Evolutionary conservation across 495 filamentous ascomycete genomes (phyloP).

Genomic region (Durotheca rogersii): DNA sequence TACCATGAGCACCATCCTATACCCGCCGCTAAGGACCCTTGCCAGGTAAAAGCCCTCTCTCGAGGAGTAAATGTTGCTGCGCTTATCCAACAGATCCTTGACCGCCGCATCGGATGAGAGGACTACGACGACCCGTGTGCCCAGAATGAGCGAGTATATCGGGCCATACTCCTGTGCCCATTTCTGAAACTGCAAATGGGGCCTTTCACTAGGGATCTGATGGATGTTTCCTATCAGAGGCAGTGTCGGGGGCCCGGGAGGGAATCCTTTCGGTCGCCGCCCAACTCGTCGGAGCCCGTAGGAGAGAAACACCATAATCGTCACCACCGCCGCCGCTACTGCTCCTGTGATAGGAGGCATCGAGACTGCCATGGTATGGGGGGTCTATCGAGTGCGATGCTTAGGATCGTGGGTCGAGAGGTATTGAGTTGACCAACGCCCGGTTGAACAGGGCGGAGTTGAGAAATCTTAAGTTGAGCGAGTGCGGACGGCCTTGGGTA

Average conservation of each 20-base stretch:
- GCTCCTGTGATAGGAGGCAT: background rate
- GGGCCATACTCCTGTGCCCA: constrained; percentile 34
- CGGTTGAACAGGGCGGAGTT: too few relatives aligned
- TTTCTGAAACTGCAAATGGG: constrained; percentile 27
- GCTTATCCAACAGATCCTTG: constrained; percentile 36
- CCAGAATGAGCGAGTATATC: constrained; percentile 33
- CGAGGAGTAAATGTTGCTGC: constrained; percentile 34
- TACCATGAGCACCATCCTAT: constrained; percentile 48
- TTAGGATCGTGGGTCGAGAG: too few relatives aligned
- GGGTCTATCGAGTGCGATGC: too few relatives aligned
- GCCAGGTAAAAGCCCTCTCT: constrained; percentile 28
- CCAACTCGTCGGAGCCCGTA: constrained; percentile 26
- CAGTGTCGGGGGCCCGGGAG: constrained; percentile 33
- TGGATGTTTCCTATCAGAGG: constrained; percentile 35
- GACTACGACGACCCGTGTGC: constrained; percentile 33
- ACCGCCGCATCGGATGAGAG: constrained; percentile 35
- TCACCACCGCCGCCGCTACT: too few relatives aligned
- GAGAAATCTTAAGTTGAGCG: too few relatives aligned
- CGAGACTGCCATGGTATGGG: constrained; percentile 10
- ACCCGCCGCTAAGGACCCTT: constrained; percentile 12
- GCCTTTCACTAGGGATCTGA: constrained; percentile 25
- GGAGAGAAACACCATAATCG: constrained; percentile 12
- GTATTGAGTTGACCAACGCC: too few relatives aligned
- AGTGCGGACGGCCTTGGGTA: too few relatives aligned
- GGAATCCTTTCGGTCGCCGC: constrained; percentile 23